A percentile compares a stretch with the other conserved stretches of the same genome.
These are phyloP conservation scores for Draba incana DNA, from an alignment of 345 rosid genomes.

Conservation along the genomic window DNA sequence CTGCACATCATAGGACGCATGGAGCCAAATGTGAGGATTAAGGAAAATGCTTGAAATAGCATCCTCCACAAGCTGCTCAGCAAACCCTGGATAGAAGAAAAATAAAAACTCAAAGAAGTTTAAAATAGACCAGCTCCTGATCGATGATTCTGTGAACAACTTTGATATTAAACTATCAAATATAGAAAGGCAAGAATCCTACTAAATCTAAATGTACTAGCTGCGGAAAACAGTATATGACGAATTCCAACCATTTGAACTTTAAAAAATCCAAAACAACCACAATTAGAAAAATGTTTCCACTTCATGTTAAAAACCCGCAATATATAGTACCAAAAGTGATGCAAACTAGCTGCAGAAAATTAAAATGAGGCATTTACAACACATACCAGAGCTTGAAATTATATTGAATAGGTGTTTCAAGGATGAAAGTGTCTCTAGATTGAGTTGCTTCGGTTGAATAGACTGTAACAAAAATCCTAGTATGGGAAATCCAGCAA, in stretches of 20 bases:
- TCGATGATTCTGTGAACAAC: neutral
- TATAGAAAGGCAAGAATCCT: slow-evolving; percentile 18
- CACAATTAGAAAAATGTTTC: neutral
- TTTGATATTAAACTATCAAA: slow-evolving; percentile 24
- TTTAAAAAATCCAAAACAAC: neutral
- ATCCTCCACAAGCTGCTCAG: slow-evolving; percentile 81
- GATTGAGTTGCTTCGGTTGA: slow-evolving; percentile 85
- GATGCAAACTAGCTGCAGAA: slow-evolving; percentile 14
- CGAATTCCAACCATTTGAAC: neutral
- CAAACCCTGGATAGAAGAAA: slow-evolving; percentile 53
- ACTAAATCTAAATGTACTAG: slow-evolving; percentile 6
- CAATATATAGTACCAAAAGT: slow-evolving; percentile 25
- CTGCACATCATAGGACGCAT: slow-evolving; percentile 83
- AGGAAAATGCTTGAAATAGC: slow-evolving; percentile 86
- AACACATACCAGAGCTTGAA: slow-evolving; percentile 71
- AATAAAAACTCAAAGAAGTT: neutral
- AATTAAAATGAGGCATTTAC: slow-evolving; percentile 21
- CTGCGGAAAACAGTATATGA: neutral
- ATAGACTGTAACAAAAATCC: slow-evolving; percentile 91
- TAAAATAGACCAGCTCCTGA: neutral
- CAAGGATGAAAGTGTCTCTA: slow-evolving; percentile 89
- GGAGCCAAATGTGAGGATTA: slow-evolving; percentile 85
- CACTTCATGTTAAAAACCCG: slow-evolving; percentile 1
- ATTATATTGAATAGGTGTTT: slow-evolving; percentile 78
- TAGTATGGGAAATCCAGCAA: slow-evolving; percentile 84